Conservation (phyloP, 2,329 filamentous ascomycete genomes). For the Apiospora rasikravindrae region DNA sequence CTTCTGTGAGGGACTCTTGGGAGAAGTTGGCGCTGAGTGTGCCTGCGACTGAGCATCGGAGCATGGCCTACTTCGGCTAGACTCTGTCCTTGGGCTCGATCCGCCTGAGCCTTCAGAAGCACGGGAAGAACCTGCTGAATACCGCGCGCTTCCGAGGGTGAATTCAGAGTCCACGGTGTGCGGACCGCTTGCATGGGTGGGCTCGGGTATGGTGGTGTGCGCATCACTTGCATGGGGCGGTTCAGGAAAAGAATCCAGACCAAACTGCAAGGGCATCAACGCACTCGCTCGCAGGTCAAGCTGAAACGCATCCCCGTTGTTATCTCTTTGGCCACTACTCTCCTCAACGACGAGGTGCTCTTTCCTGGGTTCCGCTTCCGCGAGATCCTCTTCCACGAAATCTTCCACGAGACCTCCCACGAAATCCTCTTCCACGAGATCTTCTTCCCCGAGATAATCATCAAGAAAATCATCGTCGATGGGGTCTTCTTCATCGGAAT, state of each 20-base stretch:
- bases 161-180: background rate
- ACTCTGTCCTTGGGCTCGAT: slow-evolving; percentile 24
- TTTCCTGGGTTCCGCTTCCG: slow-evolving; percentile 41
- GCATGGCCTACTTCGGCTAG: slow-evolving; percentile 27
- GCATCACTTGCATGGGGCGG: background rate
- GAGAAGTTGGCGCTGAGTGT: slow-evolving; percentile 29
- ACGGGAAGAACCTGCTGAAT: slow-evolving; percentile 2
- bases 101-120: slow-evolving; percentile 14
- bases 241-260: slow-evolving; percentile 36
- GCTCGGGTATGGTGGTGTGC: slow-evolving; percentile 20
- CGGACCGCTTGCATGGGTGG: background rate
- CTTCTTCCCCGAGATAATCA: background rate
- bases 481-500: slow-evolving; percentile 16
- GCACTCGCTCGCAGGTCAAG: slow-evolving; percentile 24
- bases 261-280: slow-evolving; percentile 33
- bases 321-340: background rate
- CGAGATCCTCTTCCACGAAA: slow-evolving; percentile 40
- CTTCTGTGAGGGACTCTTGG: slow-evolving; percentile 30
- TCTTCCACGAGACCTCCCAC: background rate
- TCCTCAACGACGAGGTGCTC: background rate
- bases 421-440: background rate
- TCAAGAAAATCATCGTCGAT: background rate
- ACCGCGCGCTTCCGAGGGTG: background rate
- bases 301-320: slow-evolving; percentile 23
- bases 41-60: slow-evolving; percentile 29